phyloP scores from a whole-genome alignment of 345 rosid species.

The Raphanus sativus region DNA sequence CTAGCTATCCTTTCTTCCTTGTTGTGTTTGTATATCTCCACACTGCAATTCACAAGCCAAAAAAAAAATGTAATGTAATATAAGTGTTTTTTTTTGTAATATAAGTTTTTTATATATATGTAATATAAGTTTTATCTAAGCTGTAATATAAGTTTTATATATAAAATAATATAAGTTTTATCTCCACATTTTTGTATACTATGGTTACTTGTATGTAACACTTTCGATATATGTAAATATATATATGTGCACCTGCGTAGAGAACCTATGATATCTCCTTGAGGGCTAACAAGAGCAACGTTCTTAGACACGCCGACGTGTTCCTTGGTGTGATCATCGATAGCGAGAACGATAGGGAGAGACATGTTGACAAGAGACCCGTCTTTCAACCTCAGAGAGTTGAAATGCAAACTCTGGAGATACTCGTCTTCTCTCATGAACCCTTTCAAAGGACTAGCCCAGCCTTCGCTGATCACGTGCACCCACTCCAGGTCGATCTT shows the following conservation, averaged over 20 bases:
- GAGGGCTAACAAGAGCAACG: slow-evolving; percentile 64
- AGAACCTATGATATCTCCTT: slow-evolving; percentile 61
- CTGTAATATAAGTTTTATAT: no score
- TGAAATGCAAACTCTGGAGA: slow-evolving; percentile 87
- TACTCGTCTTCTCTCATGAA: slow-evolving; percentile 95
- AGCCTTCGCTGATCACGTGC: slow-evolving; percentile 88
- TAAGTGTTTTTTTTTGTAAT: no score
- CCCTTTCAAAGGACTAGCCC: slow-evolving; percentile 94
- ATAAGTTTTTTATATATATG: no score
- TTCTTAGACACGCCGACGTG: slow-evolving; percentile 53
- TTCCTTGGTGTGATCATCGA: slow-evolving; percentile 74
- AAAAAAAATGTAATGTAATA: no score
- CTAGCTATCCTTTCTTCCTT: slow-evolving; percentile 92
- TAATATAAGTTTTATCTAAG: no score
- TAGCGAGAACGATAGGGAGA: slow-evolving; percentile 90
- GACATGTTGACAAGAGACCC: slow-evolving; percentile 83
- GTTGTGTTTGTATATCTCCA: slow-evolving; percentile 86
- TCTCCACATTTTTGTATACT: no score
- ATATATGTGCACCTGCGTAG: slow-evolving; percentile 52
- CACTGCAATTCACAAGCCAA: slow-evolving; percentile 41
- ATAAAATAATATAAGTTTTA: no score
- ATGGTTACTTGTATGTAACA: background rate
- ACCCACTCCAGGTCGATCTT: slow-evolving; percentile 92
- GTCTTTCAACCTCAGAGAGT: slow-evolving; percentile 58
- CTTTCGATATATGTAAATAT: background rate